Evolutionary conservation across 495 filamentous ascomycete species (phyloP).

Genomic region (Penicillium verhagenii): DNA sequence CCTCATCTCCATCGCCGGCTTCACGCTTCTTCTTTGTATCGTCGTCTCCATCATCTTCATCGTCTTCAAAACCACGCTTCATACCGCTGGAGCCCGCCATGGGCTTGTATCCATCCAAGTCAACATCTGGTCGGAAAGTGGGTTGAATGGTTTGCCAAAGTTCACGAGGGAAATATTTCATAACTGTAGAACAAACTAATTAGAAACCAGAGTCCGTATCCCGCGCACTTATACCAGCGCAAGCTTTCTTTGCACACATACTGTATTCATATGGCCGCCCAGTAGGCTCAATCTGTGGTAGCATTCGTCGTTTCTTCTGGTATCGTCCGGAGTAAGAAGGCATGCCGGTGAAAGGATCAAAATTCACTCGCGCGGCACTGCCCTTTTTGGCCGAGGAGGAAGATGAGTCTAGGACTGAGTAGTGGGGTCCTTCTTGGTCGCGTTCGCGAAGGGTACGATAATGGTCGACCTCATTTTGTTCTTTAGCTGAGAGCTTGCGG

Average conservation of each 20-base stretch:
- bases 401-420: constrained; percentile 53
- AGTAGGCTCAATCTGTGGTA: constrained; percentile 43
- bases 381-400: constrained; percentile 43
- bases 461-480: constrained; percentile 41
- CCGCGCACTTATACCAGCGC: too few species aligned
- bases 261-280: constrained; percentile 31
- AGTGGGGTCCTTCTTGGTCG: constrained; percentile 57
- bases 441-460: constrained; percentile 50
- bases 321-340: constrained; percentile 57
- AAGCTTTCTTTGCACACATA: constrained; percentile 44
- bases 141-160: constrained; percentile 53
- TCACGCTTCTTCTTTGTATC: constrained; percentile 25
- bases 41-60: constrained; percentile 44
- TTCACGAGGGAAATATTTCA: constrained; percentile 58
- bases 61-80: constrained; percentile 47
- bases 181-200: constrained; percentile 30
- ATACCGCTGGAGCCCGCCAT: constrained; percentile 22
- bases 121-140: constrained; percentile 37
- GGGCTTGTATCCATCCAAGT: constrained; percentile 30
- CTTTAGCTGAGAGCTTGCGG: constrained; percentile 30
- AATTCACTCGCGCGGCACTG: constrained; percentile 35
- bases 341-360: constrained; percentile 62
- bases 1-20: constrained; percentile 35
- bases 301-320: constrained; percentile 49
- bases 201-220: constrained; percentile 3